phyloP scores from a whole-genome alignment of 2,329 filamentous ascomycete species.

The Epichloe gansuensis region DNA sequence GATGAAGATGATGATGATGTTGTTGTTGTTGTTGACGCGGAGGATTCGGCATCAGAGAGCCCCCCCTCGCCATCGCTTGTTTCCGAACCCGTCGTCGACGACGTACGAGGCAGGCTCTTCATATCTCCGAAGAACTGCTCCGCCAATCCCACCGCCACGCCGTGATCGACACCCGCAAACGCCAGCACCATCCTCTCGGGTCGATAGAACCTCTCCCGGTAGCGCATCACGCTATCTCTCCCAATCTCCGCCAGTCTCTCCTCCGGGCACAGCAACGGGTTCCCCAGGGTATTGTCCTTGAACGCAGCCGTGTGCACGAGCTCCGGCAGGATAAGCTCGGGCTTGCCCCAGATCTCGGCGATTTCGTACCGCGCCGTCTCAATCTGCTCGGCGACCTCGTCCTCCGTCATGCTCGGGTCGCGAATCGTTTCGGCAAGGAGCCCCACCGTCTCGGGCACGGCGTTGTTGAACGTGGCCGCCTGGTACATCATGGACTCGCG shows the following conservation, averaged over 20 bases:
- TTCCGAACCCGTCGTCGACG: slow-evolving; percentile 46
- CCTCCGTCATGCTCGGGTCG: slow-evolving; percentile 69
- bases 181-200: slow-evolving; percentile 90
- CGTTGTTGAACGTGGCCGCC: slow-evolving; percentile 90
- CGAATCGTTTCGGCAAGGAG: slow-evolving; percentile 90
- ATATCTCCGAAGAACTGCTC: slow-evolving; percentile 89
- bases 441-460: slow-evolving; percentile 68
- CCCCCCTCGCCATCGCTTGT: slow-evolving; percentile 30
- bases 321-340: slow-evolving; percentile 89
- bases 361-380: slow-evolving; percentile 93
- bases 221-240: slow-evolving; percentile 58
- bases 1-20: slow-evolving; percentile 18
- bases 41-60: slow-evolving; percentile 22
- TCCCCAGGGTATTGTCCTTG: slow-evolving; percentile 90
- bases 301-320: slow-evolving; percentile 91
- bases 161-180: slow-evolving; percentile 82
- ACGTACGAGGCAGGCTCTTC: slow-evolving; percentile 28
- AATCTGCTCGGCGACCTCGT: slow-evolving; percentile 77
- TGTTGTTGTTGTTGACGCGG: slow-evolving; percentile 13
- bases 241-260: slow-evolving; percentile 69
- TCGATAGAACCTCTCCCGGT: slow-evolving; percentile 70
- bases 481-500: slow-evolving; percentile 98
- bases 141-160: slow-evolving; percentile 63
- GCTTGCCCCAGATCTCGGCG: slow-evolving; percentile 93
- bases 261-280: slow-evolving; percentile 80